phyloP scores from a whole-genome alignment of 2,329 filamentous ascomycete species.

The Cladosporium austrohemisphaericum region DNA sequence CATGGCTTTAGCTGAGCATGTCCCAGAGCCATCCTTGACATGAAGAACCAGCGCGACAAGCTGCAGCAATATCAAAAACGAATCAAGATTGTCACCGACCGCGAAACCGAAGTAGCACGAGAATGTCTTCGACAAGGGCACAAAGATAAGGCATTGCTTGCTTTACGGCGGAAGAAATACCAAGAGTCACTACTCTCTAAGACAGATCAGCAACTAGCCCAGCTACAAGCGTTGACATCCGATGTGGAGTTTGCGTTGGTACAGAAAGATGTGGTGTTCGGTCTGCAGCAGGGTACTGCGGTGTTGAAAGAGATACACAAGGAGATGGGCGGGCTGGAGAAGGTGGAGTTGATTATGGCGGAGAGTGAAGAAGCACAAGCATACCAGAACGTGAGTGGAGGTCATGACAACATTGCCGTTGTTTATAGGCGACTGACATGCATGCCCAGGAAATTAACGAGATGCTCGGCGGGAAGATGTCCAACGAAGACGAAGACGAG shows the following conservation, averaged over 20 bases:
- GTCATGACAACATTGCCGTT: not conserved
- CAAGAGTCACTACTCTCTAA: conserved; percentile 84
- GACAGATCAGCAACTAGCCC: conserved; percentile 89
- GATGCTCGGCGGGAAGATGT: conserved; percentile 82
- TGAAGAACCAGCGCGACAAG: conserved; percentile 96
- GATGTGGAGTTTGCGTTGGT: conserved; percentile 95
- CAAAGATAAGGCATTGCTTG: conserved; percentile 76
- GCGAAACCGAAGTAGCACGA: conserved; percentile 81
- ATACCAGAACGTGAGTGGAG: conserved; percentile 69
- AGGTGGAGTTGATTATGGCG: conserved; percentile 91
- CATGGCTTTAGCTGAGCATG: conserved; percentile 17
- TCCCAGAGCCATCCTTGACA: conserved; percentile 85
- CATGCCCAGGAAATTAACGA: conserved; percentile 76
- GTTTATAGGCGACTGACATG: not conserved
- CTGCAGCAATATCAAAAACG: conserved; percentile 93
- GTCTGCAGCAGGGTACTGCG: conserved; percentile 83
- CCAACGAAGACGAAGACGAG: conserved; percentile 93
- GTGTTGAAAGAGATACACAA: conserved; percentile 87
- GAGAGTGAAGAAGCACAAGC: conserved; percentile 86
- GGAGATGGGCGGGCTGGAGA: conserved; percentile 93
- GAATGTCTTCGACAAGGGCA: conserved; percentile 77
- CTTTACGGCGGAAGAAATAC: conserved; percentile 92
- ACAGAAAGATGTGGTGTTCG: conserved; percentile 93
- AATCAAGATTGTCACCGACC: conserved; percentile 78
- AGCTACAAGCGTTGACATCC: conserved; percentile 81